A percentile compares a stretch with the other conserved stretches of the same genome.
Evolutionary conservation across 495 filamentous ascomycete genomes (phyloP).

Genomic region (Penicillium tannophilum): DNA sequence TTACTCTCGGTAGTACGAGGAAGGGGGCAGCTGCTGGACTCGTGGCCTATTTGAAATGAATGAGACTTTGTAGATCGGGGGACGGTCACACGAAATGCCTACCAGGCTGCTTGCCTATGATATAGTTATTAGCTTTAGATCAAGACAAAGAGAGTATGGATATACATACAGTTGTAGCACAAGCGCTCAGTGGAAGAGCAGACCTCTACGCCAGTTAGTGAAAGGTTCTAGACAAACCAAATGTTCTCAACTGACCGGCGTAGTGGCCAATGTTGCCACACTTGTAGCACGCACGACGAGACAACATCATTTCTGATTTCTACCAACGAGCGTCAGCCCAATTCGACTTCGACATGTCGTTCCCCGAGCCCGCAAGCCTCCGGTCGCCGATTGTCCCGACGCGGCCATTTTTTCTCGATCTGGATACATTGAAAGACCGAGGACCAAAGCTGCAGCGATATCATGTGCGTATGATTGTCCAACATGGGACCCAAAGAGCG

Average conservation of each 20-base stretch:
- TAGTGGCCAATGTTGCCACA: constrained; percentile 99
- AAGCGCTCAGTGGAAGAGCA: constrained; percentile 96
- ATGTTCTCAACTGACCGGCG: constrained; percentile 60
- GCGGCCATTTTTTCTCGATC: not conserved
- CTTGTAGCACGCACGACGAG: constrained; percentile 99
- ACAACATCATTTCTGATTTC: constrained; percentile 80
- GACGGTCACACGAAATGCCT: constrained; percentile 30
- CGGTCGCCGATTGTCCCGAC: not conserved
- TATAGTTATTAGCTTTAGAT: constrained; percentile 31
- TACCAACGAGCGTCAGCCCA: not conserved
- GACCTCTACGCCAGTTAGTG: constrained; percentile 62
- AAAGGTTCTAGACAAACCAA: not conserved
- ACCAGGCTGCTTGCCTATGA: constrained; percentile 82
- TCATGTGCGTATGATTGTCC: not conserved
- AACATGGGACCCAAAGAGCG: not conserved
- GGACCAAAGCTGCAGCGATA: not conserved
- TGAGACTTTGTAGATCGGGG: constrained; percentile 35
- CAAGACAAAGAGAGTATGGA: constrained; percentile 13
- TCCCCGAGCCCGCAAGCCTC: not conserved
- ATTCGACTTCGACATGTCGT: not conserved
- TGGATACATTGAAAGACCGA: not conserved
- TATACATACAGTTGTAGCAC: constrained; percentile 95
- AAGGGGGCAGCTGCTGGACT: constrained; percentile 94
- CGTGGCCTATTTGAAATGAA: constrained; percentile 69
- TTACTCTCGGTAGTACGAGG: constrained; percentile 93